These are phyloP conservation scores for Corchorus olitorius DNA, from an alignment of 345 rosid genomes.

Conservation along the genomic window DNA sequence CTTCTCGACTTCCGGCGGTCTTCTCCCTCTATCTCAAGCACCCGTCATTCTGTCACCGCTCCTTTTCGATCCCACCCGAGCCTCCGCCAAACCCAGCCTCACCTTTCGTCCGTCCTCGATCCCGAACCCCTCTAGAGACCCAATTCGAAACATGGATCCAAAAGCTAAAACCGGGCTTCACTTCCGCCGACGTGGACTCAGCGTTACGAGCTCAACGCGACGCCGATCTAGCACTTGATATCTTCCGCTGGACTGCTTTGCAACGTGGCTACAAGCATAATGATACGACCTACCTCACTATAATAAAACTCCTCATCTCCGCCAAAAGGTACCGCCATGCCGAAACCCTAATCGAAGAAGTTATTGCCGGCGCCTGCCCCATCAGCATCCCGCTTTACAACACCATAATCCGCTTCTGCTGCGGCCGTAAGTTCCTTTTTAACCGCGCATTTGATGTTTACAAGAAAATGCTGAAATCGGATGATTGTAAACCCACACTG, in stretches of 20 bases:
- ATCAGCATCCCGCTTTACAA: constrained; percentile 71
- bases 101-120: constrained; percentile 35
- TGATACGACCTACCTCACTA: constrained; percentile 59
- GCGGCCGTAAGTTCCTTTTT: constrained; percentile 72
- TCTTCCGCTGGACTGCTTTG: constrained; percentile 92
- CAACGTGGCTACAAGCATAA: constrained; percentile 74
- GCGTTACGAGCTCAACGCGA: constrained; percentile 79
- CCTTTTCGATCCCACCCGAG: constrained; percentile 35
- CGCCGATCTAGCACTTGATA: constrained; percentile 84
- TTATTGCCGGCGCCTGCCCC: constrained; percentile 84
- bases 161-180: constrained; percentile 82
- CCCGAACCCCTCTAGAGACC: constrained; percentile 72
- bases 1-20: background rate
- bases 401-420: constrained; percentile 68
- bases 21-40: constrained; percentile 2
- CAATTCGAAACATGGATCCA: constrained; percentile 86
- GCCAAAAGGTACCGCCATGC: constrained; percentile 72
- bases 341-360: constrained; percentile 77
- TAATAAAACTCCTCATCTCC: constrained; percentile 56
- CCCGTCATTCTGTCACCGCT: constrained; percentile 25
- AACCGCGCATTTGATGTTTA: constrained; percentile 82
- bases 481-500: constrained; percentile 67
- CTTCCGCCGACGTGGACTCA: constrained; percentile 56
- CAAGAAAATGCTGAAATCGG: constrained; percentile 72
- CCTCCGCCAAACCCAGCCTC: constrained; percentile 28